Evolutionary conservation across 116 monocot species (phyloP), one percentile per base, ranked within the genome.

Genomic region (Phalaenopsis hybrid): DNA sequence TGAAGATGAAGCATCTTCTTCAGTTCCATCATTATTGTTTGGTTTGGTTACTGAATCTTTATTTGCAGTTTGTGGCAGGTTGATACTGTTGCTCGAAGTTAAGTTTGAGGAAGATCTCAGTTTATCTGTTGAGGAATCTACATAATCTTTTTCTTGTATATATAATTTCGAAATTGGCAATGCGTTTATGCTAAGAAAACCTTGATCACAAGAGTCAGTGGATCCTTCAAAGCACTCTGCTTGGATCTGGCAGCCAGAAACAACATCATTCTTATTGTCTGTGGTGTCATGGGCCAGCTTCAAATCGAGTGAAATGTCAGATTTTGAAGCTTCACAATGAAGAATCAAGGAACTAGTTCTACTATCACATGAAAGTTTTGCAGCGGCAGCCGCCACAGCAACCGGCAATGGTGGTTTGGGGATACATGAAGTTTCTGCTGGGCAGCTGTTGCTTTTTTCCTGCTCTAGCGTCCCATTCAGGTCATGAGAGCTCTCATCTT

Each of bases 1-100:
- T 49, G 87, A 74, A 73, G 88, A 89, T 49, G 87, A 74, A 73
- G 88, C 88, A 81, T 90, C 91, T 79, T 89, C 89, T 77, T 91
- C 88, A 78, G 79, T 91, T 73, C 74, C 74, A 31, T 86, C 91
- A 57, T 59, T 44, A 63, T 78, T 49, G 52, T 15, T 43, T 34
- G 44, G 69, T 43, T 81, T 84, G 23, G n/a, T 28, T 28, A 10
- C 65, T 4, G 65, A 67, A 67, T 67, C 65, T 23, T 28, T n/a
- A 67, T n/a, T 67, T 63, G 8, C 63, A 63, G 63, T 63, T 20
- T 63, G 63, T 63, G 63, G 18, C 63, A 63, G 9, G 63, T 21
- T 63, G 25, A 28, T 61, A 78, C 82, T 89, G 65, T 79, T 78
- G 70, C 82, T 74, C 37, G 72, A 81, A n/a, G 81, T 69, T 59